A percentile compares a stretch with the other conserved stretches of the same genome.
phyloP scores from a whole-genome alignment of 306 rosid genomes.

The Lathyrus tuberosus region DNA sequence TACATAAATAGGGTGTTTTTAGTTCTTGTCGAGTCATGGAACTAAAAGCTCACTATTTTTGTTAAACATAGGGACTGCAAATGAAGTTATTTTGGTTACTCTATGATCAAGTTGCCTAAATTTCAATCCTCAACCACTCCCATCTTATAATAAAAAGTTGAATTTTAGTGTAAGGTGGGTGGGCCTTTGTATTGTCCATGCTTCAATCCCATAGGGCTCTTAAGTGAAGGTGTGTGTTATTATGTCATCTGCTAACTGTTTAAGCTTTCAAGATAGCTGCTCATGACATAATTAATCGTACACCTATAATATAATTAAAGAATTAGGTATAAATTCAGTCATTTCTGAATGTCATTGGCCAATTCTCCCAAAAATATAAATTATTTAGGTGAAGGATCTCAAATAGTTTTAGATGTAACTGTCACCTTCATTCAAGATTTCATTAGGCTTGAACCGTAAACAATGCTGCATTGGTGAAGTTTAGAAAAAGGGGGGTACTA shows the following conservation, averaged over 20 bases:
- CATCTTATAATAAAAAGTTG: not conserved
- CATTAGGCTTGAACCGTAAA: not conserved
- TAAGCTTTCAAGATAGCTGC: not conserved
- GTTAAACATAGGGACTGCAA: not conserved
- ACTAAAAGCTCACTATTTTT: not conserved
- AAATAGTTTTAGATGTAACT: not conserved
- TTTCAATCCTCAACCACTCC: not conserved
- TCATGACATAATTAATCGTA: not conserved
- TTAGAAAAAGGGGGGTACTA: not conserved
- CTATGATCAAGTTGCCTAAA: not conserved
- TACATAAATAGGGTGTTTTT: not conserved
- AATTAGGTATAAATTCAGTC: not conserved
- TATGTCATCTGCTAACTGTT: not conserved
- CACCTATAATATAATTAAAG: not conserved
- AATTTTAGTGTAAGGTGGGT: not conserved
- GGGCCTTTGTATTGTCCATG: not conserved
- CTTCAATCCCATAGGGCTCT: not conserved
- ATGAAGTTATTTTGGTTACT: not conserved
- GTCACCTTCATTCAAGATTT: not conserved
- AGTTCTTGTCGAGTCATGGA: not conserved
- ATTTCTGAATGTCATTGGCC: constrained; percentile 3
- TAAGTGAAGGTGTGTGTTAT: not conserved
- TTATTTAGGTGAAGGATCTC: constrained; percentile 4
- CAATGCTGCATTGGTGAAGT: not conserved
- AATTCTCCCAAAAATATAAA: not conserved